Percentiles rank a stretch among this genome's conserved stretches.
Conservation (phyloP, 345 rosid species). For the Brassica carinata region DNA sequence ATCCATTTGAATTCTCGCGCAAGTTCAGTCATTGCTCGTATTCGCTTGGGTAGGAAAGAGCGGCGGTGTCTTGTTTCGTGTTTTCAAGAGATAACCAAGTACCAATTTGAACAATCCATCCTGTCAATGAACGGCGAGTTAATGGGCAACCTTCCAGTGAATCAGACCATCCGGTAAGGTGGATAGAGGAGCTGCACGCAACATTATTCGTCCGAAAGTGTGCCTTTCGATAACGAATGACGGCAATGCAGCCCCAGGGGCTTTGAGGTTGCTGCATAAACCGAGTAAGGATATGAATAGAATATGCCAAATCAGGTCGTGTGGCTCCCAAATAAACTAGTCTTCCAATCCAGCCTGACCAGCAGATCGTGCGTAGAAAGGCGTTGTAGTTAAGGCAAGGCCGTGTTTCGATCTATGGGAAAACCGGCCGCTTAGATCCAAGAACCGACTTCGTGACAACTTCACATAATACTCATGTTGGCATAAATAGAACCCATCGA, state of each 20-base stretch:
- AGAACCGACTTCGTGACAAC: neutral
- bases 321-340: neutral
- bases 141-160: neutral
- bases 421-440: neutral
- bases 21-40: neutral
- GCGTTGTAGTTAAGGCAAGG: neutral
- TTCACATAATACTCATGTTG: neutral
- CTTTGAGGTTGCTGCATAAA: neutral
- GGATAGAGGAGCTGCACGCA: neutral
- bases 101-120: neutral
- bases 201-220: neutral
- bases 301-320: neutral
- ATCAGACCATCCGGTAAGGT: neutral
- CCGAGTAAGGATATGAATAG: neutral
- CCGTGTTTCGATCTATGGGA: neutral
- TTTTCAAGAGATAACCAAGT: neutral
- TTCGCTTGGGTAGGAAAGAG: neutral
- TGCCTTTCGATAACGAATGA: neutral
- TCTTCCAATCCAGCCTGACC: neutral
- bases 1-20: neutral
- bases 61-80: neutral
- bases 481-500: neutral
- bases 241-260: neutral
- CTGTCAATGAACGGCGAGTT: neutral
- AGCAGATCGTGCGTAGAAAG: too few relatives aligned